Base-by-base conservation (phyloP, 1,284 basidiomycete species). In the Spongispora temasekensis region DNA sequence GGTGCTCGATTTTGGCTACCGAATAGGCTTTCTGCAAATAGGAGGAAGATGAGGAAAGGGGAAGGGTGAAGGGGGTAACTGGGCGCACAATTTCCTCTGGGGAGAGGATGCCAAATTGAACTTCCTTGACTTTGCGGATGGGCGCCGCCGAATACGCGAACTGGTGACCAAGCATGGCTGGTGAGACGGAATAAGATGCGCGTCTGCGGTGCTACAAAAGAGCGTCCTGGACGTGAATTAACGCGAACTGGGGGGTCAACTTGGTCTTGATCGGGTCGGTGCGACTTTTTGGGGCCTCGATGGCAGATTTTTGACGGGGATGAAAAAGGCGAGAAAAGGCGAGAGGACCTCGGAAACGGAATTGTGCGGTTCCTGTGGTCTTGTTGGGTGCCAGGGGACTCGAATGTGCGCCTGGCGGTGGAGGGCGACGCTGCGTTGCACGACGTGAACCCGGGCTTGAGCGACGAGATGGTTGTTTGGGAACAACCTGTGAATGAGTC, bases 91-190 rank as follows among this genome's bases (percentile, higher is more conserved):
- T 99, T 84, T 99, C 97, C 80, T 99, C 97, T n/a, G 97, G 97
- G 57, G 95, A 97, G 73, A 99, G 88, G 68, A 99, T 95, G 73
- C 97, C 97, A 81, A 99, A 99, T 78, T 99, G 97, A 64, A 99
- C 97, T 81, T 98, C 96, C 81, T 90, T 93, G 70, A 98, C 94
- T 78, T 93, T 92, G 78, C 91, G 89, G 78, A 96, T 86, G 42
- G 96, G 96, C 61, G 95, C 95, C 73, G 93, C 90, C 48, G 95
- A 98, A 77, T 89, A 93, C 66, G 95, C 90, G 70, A 93, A 93
- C 75, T 91, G 89, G 77, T 93, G 90, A 65, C 90, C 90, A 63
- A 92, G 81, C 90, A 93, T 92, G 77, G 57, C 66, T 63, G 27
- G 31, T 21, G 25, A 8, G 53, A 58, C 46, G 37, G 52, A 27